These are phyloP conservation scores for Sapria himalayana DNA, from an alignment of 345 rosid species.

Conservation along the genomic window DNA sequence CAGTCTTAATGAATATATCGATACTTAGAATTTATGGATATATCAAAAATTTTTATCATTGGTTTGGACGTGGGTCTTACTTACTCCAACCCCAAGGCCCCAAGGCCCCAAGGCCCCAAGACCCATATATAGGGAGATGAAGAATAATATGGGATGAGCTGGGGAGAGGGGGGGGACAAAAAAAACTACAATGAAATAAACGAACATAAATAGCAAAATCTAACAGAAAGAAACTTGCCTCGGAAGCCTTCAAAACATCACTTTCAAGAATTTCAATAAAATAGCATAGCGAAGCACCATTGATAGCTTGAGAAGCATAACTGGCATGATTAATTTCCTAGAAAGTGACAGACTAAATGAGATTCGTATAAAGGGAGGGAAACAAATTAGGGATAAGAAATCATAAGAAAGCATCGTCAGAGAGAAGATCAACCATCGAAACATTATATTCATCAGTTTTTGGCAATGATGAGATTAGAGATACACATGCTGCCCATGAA, in stretches of 20 bases:
- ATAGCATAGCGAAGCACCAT: slow-evolving; percentile 49
- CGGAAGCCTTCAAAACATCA: slow-evolving; percentile 37
- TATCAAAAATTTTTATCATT: no score
- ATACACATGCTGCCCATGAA: slow-evolving; percentile 85
- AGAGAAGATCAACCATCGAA: slow-evolving; percentile 31
- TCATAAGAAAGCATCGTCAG: slow-evolving; percentile 2
- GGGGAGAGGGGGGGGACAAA: not conserved
- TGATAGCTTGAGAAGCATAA: slow-evolving; percentile 75
- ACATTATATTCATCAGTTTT: slow-evolving; percentile 38
- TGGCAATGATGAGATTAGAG: slow-evolving; percentile 66
- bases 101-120: no score
- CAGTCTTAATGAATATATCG: no score
- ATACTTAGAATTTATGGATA: no score
- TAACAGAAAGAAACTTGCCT: slow-evolving; percentile 32
- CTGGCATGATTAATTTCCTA: slow-evolving; percentile 81
- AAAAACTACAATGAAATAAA: not conserved
- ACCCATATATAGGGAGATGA: no score
- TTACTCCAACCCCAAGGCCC: no score
- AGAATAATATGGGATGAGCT: no score
- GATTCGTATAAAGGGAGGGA: no score
- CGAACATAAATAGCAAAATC: not conserved
- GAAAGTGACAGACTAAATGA: no score
- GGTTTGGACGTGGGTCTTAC: no score
- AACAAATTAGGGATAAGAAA: no score
- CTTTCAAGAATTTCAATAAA: slow-evolving; percentile 59